These are phyloP conservation scores for Hibiscus syriacus DNA, from an alignment of 345 rosid genomes.

Conservation along the genomic window DNA sequence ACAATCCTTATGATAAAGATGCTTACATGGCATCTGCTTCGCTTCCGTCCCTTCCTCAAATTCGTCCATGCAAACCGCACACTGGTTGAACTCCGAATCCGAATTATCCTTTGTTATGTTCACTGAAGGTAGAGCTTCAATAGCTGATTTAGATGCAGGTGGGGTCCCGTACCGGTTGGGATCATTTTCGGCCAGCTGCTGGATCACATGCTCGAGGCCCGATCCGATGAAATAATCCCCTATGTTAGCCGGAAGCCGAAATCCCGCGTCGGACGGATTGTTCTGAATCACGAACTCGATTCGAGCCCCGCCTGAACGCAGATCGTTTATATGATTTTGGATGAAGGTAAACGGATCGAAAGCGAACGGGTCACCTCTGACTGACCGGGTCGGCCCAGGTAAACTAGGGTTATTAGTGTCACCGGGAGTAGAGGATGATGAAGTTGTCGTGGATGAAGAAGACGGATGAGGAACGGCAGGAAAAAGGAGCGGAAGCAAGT, in stretches of 20 bases:
- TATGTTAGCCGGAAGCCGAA: slow-evolving; percentile 26
- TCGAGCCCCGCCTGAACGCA: slow-evolving; percentile 41
- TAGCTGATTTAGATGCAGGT: slow-evolving; percentile 52
- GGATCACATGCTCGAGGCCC: slow-evolving; percentile 64
- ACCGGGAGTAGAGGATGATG: background rate
- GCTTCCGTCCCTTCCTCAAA: slow-evolving; percentile 42
- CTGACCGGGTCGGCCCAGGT: slow-evolving; percentile 18
- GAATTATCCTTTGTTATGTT: slow-evolving; percentile 31
- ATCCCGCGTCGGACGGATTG: slow-evolving; percentile 19
- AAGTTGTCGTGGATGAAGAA: background rate
- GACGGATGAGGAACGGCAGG: slow-evolving; percentile 21
- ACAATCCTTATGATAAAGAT: slow-evolving; percentile 52
- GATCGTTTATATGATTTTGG: slow-evolving; percentile 37
- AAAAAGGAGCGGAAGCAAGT: slow-evolving; percentile 9
- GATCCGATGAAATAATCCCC: slow-evolving; percentile 67
- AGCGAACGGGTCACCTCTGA: slow-evolving; percentile 17
- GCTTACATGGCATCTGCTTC: too few species aligned
- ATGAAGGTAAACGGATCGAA: slow-evolving; percentile 45
- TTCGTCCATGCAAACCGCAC: slow-evolving; percentile 59
- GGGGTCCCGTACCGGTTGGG: slow-evolving; percentile 60
- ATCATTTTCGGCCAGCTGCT: slow-evolving; percentile 60
- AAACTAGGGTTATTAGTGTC: background rate
- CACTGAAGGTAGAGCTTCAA: slow-evolving; percentile 38
- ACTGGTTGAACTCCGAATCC: slow-evolving; percentile 39
- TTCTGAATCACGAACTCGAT: slow-evolving; percentile 52